Evolutionary conservation across 2,329 filamentous ascomycete genomes (phyloP).

Genomic region (Akanthomyces dipterigenus): DNA sequence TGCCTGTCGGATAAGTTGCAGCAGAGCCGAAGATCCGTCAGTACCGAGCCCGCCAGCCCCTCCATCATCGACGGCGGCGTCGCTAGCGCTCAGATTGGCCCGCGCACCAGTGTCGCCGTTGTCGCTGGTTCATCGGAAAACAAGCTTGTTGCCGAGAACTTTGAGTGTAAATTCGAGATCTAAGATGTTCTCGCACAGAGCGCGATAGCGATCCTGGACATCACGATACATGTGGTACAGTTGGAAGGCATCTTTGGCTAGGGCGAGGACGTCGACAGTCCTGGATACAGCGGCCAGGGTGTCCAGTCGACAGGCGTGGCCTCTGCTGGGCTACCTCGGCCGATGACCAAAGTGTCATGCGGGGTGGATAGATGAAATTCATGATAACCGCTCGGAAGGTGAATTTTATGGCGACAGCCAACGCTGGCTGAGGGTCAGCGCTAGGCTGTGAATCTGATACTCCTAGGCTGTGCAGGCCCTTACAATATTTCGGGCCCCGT

Average conservation of each 20-base stretch:
- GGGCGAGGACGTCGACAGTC: neutral
- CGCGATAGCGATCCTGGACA: neutral
- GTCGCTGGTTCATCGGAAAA: neutral
- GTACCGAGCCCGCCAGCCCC: neutral
- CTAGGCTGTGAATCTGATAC: too few relatives aligned
- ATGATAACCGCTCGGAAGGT: neutral
- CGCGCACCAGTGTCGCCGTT: too few relatives aligned
- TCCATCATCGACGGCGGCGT: neutral
- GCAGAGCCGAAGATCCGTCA: neutral
- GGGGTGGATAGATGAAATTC: neutral
- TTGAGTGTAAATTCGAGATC: neutral
- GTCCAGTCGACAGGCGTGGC: neutral
- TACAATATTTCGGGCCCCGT: too few relatives aligned
- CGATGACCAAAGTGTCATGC: neutral
- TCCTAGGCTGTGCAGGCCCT: too few relatives aligned
- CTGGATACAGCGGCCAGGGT: neutral
- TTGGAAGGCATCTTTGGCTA: neutral
- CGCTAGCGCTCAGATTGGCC: neutral
- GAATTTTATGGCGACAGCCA: too few relatives aligned
- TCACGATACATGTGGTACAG: neutral
- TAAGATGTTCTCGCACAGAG: neutral
- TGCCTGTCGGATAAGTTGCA: neutral
- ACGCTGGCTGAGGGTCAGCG: too few relatives aligned
- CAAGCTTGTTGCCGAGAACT: neutral
- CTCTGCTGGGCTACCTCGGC: neutral